These are phyloP conservation scores for Solanum aculeatissimum DNA, from an alignment of 305 asterid genomes.

Conservation along the genomic window DNA sequence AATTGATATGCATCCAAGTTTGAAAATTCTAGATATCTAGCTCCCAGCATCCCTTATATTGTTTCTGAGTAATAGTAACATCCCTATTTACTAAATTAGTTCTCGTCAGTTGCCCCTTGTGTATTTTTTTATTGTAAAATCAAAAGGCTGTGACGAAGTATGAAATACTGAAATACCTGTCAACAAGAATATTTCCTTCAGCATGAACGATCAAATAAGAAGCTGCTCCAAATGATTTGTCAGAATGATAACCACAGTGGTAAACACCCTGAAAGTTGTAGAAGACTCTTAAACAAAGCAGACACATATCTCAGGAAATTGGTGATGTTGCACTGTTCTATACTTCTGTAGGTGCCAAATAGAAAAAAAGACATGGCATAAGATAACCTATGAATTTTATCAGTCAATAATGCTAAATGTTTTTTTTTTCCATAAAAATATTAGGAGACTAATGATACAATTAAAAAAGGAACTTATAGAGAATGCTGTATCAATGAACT, in stretches of 20 bases:
- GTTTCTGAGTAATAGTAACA: not conserved
- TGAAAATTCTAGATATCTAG: not conserved
- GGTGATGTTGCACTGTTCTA: not conserved
- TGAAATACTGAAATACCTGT: conserved; percentile 30
- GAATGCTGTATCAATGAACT: not conserved
- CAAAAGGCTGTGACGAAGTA: not conserved
- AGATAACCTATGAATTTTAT: not conserved
- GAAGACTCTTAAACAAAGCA: not conserved
- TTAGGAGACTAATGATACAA: not conserved
- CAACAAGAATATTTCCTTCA: conserved; percentile 59
- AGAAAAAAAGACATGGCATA: not conserved
- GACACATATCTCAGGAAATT: not conserved
- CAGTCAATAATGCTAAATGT: not conserved
- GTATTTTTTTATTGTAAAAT: not conserved
- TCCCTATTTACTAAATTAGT: not conserved
- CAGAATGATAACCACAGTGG: conserved; percentile 71
- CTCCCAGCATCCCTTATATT: not conserved
- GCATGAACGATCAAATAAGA: conserved; percentile 51
- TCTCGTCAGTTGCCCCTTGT: not conserved
- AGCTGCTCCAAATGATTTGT: conserved; percentile 58
- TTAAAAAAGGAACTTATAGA: not conserved
- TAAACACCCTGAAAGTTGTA: conserved; percentile 39
- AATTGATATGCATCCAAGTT: not conserved
- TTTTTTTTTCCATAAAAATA: not conserved
- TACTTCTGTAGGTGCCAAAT: not conserved